These are phyloP conservation scores for Tremella yokohamensis DNA, from an alignment of 768 basidiomycete species.

Conservation along the genomic window DNA sequence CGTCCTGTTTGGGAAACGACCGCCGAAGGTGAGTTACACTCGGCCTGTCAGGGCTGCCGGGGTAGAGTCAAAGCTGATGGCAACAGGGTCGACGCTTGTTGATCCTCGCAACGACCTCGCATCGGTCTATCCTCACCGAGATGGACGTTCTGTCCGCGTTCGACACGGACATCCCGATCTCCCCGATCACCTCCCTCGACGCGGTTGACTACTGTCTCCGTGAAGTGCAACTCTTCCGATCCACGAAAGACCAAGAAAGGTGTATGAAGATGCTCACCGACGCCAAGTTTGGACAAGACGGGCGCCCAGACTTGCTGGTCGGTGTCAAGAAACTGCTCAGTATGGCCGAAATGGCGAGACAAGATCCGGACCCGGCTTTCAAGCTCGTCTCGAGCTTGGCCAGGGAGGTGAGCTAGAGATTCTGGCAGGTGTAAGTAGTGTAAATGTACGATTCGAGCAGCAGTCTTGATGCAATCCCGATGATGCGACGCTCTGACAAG, in stretches of 20 bases:
- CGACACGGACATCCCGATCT: conserved; percentile 78
- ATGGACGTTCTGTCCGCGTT: conserved; percentile 86
- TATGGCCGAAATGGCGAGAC: conserved; percentile 91
- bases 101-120: conserved; percentile 86
- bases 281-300: conserved; percentile 64
- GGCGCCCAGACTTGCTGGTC: conserved; percentile 61
- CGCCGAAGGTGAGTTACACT: conserved; percentile 70
- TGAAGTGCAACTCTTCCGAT: conserved; percentile 72
- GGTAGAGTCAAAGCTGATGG: neutral
- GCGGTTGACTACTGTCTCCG: conserved; percentile 72
- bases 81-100: conserved; percentile 80
- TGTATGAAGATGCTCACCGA: conserved; percentile 67
- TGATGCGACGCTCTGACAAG: no score
- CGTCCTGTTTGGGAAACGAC: conserved; percentile 79
- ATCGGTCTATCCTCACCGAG: conserved; percentile 77
- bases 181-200: conserved; percentile 68
- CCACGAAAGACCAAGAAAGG: conserved; percentile 55
- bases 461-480: no score
- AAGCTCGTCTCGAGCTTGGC: conserved; percentile 50
- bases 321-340: conserved; percentile 93
- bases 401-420: conserved; percentile 23
- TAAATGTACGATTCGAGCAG: no score
- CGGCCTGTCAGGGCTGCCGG: neutral
- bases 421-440: no score
- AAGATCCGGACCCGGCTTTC: conserved; percentile 80